A percentile compares a stretch with the other conserved stretches of the same genome.
Evolutionary conservation across 352 stramenopile genomes (phyloP).

Genomic region (Pythium oligandrum): DNA sequence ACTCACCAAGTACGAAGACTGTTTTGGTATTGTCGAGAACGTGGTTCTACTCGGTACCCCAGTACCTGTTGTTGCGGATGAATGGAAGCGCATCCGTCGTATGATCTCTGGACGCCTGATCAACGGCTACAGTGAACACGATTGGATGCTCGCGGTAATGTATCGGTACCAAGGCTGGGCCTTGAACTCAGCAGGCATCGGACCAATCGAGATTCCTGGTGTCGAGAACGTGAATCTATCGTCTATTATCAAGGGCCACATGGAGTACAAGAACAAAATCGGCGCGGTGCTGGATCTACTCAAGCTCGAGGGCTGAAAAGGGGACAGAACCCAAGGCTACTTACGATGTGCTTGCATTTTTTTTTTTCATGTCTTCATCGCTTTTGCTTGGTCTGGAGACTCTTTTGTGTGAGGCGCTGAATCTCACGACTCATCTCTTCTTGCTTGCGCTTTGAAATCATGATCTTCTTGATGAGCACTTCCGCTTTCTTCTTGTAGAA

Average conservation of each 20-base stretch:
- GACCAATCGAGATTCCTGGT: slow-evolving; percentile 50
- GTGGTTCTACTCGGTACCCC: slow-evolving; percentile 84
- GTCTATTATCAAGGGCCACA: slow-evolving; percentile 69
- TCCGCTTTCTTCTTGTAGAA: slow-evolving; percentile 62
- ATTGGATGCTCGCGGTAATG: slow-evolving; percentile 90
- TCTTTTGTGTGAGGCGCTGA: slow-evolving; percentile 52
- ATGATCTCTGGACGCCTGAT: slow-evolving; percentile 85
- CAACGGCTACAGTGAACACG: slow-evolving; percentile 88
- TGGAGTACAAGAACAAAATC: slow-evolving; percentile 90
- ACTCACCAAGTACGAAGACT: slow-evolving; percentile 59
- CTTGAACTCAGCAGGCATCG: slow-evolving; percentile 72
- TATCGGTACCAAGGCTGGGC: slow-evolving; percentile 86
- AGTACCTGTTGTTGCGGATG: slow-evolving; percentile 40
- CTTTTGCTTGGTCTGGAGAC: slow-evolving; percentile 31
- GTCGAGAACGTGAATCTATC: slow-evolving; percentile 86
- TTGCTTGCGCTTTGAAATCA: slow-evolving; percentile 50
- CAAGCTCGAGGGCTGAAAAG: slow-evolving; percentile 49
- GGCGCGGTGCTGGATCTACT: slow-evolving; percentile 73
- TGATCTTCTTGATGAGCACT: slow-evolving; percentile 66
- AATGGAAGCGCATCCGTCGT: slow-evolving; percentile 65
- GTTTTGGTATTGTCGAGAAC: slow-evolving; percentile 84
- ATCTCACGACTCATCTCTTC: slow-evolving; percentile 65
- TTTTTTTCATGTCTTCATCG: slow-evolving; percentile 6
- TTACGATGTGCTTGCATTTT: neutral
- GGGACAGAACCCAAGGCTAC: neutral